These are phyloP conservation scores for Aspergillus asperescens DNA, from an alignment of 495 filamentous ascomycete genomes.

Conservation along the genomic window DNA sequence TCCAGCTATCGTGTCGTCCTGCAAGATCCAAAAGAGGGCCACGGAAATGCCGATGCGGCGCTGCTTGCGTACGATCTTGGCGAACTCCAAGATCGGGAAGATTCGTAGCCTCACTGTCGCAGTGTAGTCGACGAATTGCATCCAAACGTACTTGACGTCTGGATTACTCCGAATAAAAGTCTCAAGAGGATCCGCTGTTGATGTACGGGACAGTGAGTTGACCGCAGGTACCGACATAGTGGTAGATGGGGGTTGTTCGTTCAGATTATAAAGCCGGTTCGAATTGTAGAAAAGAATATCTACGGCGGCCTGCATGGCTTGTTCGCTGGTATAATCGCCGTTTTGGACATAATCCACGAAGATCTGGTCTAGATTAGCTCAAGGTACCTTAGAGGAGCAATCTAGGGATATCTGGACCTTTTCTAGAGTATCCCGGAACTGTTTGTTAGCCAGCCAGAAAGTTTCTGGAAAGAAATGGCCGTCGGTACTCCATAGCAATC, in stretches of 20 bases:
- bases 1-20: slow-evolving; percentile 35
- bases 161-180: slow-evolving; percentile 26
- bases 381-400: not conserved
- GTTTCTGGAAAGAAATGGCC: slow-evolving; percentile 82
- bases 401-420: slow-evolving; percentile 35
- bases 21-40: slow-evolving; percentile 53
- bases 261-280: slow-evolving; percentile 58
- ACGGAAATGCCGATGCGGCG: slow-evolving; percentile 52
- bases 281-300: slow-evolving; percentile 68
- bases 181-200: slow-evolving; percentile 16
- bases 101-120: slow-evolving; percentile 62
- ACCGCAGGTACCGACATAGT: not conserved
- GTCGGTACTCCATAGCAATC: slow-evolving; percentile 81
- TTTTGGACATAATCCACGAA: slow-evolving; percentile 56
- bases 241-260: slow-evolving; percentile 17
- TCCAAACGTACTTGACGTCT: slow-evolving; percentile 53
- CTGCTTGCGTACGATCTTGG: slow-evolving; percentile 48
- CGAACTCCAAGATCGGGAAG: slow-evolving; percentile 62
- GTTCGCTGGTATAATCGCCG: slow-evolving; percentile 49
- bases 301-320: slow-evolving; percentile 54
- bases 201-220: not conserved
- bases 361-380: slow-evolving; percentile 35
- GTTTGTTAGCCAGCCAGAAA: slow-evolving; percentile 69
- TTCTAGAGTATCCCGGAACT: slow-evolving; percentile 71
- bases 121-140: slow-evolving; percentile 80